Conservation (phyloP, 2,329 filamentous ascomycete species). For the Aspergillus ibericus region DNA sequence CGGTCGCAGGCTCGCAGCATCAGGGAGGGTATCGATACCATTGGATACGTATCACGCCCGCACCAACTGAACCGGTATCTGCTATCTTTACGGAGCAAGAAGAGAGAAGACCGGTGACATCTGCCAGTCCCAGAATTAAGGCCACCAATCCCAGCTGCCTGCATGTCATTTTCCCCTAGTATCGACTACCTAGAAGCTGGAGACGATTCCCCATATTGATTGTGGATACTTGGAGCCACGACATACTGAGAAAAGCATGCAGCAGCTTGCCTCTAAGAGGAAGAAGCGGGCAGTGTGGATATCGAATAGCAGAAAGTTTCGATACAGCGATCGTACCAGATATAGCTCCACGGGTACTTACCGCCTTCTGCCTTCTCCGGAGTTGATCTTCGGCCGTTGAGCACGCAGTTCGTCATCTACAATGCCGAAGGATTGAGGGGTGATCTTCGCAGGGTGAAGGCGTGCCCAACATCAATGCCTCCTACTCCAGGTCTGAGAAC, state of each 20-base stretch:
- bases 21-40: constrained; percentile 8
- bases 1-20: constrained; percentile 7
- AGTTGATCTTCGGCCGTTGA: constrained; percentile 1
- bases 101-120: background rate
- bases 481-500: background rate
- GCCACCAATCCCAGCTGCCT: background rate
- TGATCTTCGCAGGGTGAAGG: background rate
- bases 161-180: background rate
- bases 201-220: background rate
- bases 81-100: background rate
- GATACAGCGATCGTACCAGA: background rate
- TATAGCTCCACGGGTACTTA: background rate
- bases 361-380: background rate
- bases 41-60: constrained; percentile 3
- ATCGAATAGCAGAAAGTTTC: background rate
- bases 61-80: background rate
- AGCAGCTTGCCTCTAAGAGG: background rate
- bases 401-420: background rate
- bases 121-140: background rate
- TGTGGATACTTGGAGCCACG: background rate
- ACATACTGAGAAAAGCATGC: background rate
- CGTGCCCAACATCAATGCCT: background rate
- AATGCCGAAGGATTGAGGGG: background rate
- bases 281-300: background rate
- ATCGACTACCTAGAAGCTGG: background rate